Evolutionary conservation across 2,329 filamentous ascomycete species (phyloP).

Genomic region (Epichloe uncinata): DNA sequence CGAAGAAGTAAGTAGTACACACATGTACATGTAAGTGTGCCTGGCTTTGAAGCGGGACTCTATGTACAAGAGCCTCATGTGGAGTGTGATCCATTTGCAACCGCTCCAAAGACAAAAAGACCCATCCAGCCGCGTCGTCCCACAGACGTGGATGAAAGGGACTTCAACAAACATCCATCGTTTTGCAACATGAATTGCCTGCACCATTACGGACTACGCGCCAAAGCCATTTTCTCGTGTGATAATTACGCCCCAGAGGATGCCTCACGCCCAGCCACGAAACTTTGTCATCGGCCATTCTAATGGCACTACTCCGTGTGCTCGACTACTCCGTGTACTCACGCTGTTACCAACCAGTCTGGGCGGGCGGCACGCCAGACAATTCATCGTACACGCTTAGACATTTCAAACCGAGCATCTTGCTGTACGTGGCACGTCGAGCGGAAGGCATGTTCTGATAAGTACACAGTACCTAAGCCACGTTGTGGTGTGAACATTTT

Average conservation of each 20-base stretch:
- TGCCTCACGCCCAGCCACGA: neutral
- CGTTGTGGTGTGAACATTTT: neutral
- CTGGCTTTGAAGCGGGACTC: constrained; percentile 8
- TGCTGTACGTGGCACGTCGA: too few species aligned
- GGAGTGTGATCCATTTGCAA: constrained; percentile 10
- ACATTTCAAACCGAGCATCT: too few species aligned
- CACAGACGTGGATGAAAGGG: constrained; percentile 5
- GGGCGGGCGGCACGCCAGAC: too few species aligned
- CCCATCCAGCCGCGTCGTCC: constrained; percentile 6
- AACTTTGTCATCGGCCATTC: neutral
- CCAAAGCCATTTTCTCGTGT: neutral
- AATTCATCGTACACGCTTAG: too few species aligned
- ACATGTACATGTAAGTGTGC: neutral
- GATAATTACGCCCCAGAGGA: neutral
- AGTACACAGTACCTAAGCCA: neutral
- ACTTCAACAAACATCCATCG: constrained; percentile 5
- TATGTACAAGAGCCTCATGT: constrained; percentile 10
- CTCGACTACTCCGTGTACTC: neutral
- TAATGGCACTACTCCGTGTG: neutral
- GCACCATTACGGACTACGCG: neutral
- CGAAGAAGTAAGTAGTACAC: neutral
- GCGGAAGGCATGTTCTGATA: neutral
- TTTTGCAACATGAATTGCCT: neutral
- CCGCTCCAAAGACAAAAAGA: constrained; percentile 1
- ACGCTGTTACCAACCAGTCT: neutral